Conservation (phyloP, 805 yeast species). For the Myxozyma neglecta region DNA sequence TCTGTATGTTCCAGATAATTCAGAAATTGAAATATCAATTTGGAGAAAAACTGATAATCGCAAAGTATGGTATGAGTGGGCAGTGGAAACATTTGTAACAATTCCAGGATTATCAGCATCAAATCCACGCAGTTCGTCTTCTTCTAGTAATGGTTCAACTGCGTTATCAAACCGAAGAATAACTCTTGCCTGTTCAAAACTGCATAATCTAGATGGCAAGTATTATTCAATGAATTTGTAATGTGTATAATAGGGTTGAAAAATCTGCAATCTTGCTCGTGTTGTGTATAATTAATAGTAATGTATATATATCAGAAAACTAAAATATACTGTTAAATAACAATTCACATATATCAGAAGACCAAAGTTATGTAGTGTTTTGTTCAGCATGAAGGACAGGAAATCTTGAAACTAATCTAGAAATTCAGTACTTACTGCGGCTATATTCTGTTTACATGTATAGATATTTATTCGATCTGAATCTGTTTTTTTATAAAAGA, state of each 20-base stretch:
- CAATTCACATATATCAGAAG: background rate
- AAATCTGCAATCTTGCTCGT: background rate
- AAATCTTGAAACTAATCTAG: too few species aligned
- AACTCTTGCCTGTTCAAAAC: conserved; percentile 33
- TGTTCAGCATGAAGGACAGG: too few species aligned
- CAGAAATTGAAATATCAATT: conserved; percentile 54
- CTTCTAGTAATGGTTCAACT: conserved; percentile 16
- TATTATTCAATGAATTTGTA: conserved; percentile 33
- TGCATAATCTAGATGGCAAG: conserved; percentile 39
- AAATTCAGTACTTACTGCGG: too few species aligned
- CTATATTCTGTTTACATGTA: too few species aligned
- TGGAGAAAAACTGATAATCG: conserved; percentile 48
- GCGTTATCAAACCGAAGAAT: conserved; percentile 30
- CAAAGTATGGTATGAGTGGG: conserved; percentile 70
- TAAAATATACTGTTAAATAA: background rate
- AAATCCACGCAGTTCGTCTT: conserved; percentile 14
- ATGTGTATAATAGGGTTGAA: background rate
- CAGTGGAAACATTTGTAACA: conserved; percentile 51
- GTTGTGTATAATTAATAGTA: background rate
- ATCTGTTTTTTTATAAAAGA: too few species aligned
- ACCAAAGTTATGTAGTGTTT: too few species aligned
- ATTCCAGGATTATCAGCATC: conserved; percentile 31
- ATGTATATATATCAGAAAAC: background rate
- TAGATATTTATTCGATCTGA: too few species aligned
- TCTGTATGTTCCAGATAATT: conserved; percentile 51